Conservation (phyloP, 1,139 yeast species). For the Suhomyces terraborum region DNA sequence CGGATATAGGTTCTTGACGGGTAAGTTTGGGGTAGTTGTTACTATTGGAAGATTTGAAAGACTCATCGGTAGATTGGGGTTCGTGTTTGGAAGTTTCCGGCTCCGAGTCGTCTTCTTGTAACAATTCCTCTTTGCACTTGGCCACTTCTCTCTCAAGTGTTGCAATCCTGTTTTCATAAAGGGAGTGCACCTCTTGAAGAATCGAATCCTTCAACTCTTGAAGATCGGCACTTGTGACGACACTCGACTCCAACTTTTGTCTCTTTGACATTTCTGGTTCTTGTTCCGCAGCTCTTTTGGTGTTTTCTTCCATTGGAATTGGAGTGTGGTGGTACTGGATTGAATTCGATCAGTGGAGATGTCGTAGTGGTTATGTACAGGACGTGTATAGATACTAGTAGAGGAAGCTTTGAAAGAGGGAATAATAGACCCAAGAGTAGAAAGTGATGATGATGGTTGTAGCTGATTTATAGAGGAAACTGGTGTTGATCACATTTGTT, state of each 20-base stretch:
- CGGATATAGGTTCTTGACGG: neutral
- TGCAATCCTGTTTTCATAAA: constrained; percentile 24
- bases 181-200: constrained; percentile 9
- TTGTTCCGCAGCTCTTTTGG: constrained; percentile 8
- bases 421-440: neutral
- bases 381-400: no score
- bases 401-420: neutral
- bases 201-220: constrained; percentile 7
- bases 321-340: neutral
- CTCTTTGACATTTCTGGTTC: constrained; percentile 3
- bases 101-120: neutral
- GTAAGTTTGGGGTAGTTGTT: neutral
- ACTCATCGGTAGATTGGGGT: neutral
- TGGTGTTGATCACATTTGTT: no score
- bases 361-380: neutral
- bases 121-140: constrained; percentile 15
- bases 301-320: constrained; percentile 1
- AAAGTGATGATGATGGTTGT: neutral
- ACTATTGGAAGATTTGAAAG: neutral
- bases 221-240: constrained; percentile 1
- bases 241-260: neutral
- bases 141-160: constrained; percentile 26
- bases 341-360: neutral
- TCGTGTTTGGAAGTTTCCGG: neutral
- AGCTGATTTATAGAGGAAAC: no score